These are phyloP conservation scores for Spathaspora jeffriesii DNA, from an alignment of 1,139 yeast species.

Conservation along the genomic window DNA sequence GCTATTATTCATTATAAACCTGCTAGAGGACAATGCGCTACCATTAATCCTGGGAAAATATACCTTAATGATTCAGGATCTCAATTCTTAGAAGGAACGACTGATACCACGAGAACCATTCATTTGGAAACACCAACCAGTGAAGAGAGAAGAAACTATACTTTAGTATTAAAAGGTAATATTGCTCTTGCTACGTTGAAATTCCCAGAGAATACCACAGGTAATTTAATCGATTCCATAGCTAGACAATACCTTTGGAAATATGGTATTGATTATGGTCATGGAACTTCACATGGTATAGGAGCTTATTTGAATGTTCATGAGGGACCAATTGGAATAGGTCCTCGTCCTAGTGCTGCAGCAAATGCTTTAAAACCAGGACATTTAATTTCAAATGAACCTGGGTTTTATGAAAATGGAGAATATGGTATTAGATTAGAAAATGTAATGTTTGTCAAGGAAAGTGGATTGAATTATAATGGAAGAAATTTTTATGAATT, in stretches of 20 bases:
- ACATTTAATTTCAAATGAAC: conserved; percentile 87
- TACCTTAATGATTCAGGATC: conserved; percentile 94
- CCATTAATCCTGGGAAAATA: conserved; percentile 74
- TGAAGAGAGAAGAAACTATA: conserved; percentile 75
- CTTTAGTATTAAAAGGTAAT: conserved; percentile 91
- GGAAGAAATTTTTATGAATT: conserved; percentile 69
- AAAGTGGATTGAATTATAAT: conserved; percentile 40
- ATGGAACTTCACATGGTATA: conserved; percentile 98
- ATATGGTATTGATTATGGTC: conserved; percentile 86
- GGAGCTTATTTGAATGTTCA: conserved; percentile 93
- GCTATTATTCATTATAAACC: conserved; percentile 91
- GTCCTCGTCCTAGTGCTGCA: conserved; percentile 58
- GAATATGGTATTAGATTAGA: conserved; percentile 94
- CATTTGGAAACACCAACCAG: conserved; percentile 73
- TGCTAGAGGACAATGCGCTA: conserved; percentile 52
- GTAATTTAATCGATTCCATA: conserved; percentile 77
- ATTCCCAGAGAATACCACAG: conserved; percentile 89
- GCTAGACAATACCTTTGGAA: conserved; percentile 93
- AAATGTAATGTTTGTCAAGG: conserved; percentile 69
- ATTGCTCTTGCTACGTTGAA: conserved; percentile 73
- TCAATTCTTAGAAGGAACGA: conserved; percentile 93
- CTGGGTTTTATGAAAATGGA: conserved; percentile 93
- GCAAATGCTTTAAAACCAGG: conserved; percentile 60
- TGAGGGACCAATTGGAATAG: conserved; percentile 95
- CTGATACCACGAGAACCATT: conserved; percentile 92